These are phyloP conservation scores for Boletellus sp. DNA, from an alignment of 1,284 basidiomycete genomes.

Conservation along the genomic window DNA sequence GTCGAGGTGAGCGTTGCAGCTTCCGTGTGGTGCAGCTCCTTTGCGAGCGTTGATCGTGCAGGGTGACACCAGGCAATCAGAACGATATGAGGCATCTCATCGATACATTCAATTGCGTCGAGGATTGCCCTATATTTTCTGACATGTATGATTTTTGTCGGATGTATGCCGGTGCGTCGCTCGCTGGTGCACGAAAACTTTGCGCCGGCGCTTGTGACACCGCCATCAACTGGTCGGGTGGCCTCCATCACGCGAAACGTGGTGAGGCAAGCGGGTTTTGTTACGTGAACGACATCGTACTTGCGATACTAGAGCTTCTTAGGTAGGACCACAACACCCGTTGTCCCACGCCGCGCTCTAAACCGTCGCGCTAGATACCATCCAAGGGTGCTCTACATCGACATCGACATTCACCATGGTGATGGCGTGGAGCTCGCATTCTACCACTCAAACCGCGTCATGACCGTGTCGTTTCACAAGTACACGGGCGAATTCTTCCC, in stretches of 20 bases:
- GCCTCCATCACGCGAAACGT: conserved; percentile 93
- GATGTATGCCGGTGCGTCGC: conserved; percentile 87
- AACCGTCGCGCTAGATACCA: conserved; percentile 57
- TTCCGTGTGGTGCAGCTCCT: neutral
- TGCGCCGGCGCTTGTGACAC: conserved; percentile 89
- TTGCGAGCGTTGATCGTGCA: conserved; percentile 27
- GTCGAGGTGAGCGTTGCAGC: conserved; percentile 56
- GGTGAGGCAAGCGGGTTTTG: conserved; percentile 96
- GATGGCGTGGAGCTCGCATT: conserved; percentile 98
- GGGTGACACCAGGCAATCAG: conserved; percentile 82
- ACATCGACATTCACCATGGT: conserved; percentile 97
- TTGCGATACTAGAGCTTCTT: conserved; percentile 89
- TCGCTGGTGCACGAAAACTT: conserved; percentile 87
- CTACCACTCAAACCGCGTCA: conserved; percentile 95
- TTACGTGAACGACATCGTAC: conserved; percentile 94
- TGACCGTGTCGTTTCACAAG: conserved; percentile 99
- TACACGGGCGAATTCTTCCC: conserved; percentile 99
- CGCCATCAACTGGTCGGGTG: conserved; percentile 96
- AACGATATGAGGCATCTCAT: conserved; percentile 70
- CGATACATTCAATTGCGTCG: conserved; percentile 84
- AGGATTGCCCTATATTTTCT: conserved; percentile 92
- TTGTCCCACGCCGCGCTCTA: neutral
- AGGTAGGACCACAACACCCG: conserved; percentile 48
- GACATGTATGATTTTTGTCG: conserved; percentile 92
- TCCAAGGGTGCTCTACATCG: conserved; percentile 91